phyloP scores from a whole-genome alignment of 2,329 filamentous ascomycete genomes.

The Tolypocladium album region DNA sequence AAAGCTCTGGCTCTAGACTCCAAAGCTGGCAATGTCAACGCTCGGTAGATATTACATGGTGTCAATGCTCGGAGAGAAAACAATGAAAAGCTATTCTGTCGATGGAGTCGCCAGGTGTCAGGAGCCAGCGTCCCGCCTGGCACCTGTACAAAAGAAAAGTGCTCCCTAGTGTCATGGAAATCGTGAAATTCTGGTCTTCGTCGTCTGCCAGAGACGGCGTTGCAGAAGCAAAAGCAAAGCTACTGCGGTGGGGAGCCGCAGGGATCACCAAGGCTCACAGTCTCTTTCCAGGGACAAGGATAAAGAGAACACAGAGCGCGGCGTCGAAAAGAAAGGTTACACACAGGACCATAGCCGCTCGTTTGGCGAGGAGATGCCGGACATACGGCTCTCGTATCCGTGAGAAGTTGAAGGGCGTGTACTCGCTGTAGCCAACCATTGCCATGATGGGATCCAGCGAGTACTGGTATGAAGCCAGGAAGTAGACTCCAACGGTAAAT shows the following conservation, averaged over 20 bases:
- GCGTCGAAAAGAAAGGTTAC: conserved; percentile 69
- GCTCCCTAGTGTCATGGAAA: conserved; percentile 1
- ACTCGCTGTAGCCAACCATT: conserved; percentile 84
- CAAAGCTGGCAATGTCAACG: too few relatives aligned
- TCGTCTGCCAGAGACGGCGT: conserved; percentile 2
- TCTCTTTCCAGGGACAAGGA: conserved; percentile 84
- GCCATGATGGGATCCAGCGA: conserved; percentile 87
- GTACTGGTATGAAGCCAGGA: conserved; percentile 86
- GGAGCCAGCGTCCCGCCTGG: neutral
- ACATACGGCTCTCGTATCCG: conserved; percentile 86
- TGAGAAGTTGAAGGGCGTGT: conserved; percentile 88
- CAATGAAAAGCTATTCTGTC: neutral
- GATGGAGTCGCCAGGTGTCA: conserved; percentile 1
- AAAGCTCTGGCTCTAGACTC: neutral
- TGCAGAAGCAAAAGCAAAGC: conserved; percentile 1
- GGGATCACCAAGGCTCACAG: conserved; percentile 34
- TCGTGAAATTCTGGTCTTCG: conserved; percentile 1
- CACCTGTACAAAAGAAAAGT: conserved; percentile 1
- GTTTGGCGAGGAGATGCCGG: conserved; percentile 71
- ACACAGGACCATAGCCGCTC: conserved; percentile 69
- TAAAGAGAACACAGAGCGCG: conserved; percentile 80
- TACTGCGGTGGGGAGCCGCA: neutral
- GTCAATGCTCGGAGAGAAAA: neutral
- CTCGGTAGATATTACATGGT: neutral
- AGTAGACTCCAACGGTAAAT: conserved; percentile 84